phyloP scores from a whole-genome alignment of 2,329 filamentous ascomycete genomes.

The Mycosphaerella sp. region DNA sequence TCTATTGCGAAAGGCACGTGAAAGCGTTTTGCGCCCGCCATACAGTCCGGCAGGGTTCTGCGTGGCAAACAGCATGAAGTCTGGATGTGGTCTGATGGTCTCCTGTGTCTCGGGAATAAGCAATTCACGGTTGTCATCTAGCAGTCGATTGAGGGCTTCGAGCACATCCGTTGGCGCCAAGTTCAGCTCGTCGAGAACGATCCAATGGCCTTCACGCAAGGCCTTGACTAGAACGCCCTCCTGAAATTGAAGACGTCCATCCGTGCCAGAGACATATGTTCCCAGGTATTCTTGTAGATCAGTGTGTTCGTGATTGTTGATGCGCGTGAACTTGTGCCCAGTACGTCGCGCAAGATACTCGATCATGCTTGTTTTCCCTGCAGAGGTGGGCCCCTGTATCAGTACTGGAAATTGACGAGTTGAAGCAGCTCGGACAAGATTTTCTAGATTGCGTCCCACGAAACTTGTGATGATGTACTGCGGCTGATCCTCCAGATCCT shows the following conservation, averaged over 20 bases:
- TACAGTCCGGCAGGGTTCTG: conserved; percentile 96
- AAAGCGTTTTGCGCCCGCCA: conserved; percentile 86
- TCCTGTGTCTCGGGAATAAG: conserved; percentile 96
- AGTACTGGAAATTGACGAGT: conserved; percentile 88
- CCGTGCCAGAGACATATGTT: conserved; percentile 78
- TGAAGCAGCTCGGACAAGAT: conserved; percentile 86
- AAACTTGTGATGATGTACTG: conserved; percentile 98
- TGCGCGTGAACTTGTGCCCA: conserved; percentile 93
- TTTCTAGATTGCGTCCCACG: conserved; percentile 88
- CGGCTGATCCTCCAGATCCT: conserved; percentile 60
- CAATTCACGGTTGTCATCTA: conserved; percentile 94
- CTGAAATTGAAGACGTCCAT: conserved; percentile 82
- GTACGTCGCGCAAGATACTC: conserved; percentile 96
- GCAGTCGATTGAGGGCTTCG: conserved; percentile 86
- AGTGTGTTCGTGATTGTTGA: conserved; percentile 99
- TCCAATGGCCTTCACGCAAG: conserved; percentile 90
- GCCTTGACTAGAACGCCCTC: conserved; percentile 92
- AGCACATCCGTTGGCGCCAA: conserved; percentile 94
- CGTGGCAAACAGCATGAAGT: conserved; percentile 97
- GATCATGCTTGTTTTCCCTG: conserved; percentile 99
- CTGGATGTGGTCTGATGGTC: conserved; percentile 79
- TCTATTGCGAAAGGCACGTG: conserved; percentile 89
- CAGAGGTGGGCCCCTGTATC: conserved; percentile 92
- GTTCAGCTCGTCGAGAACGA: conserved; percentile 95
- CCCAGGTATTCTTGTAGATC: conserved; percentile 97